Evolutionary conservation across 371 early-diverging fungal species (phyloP).

Genomic region (Mucor sp.): DNA sequence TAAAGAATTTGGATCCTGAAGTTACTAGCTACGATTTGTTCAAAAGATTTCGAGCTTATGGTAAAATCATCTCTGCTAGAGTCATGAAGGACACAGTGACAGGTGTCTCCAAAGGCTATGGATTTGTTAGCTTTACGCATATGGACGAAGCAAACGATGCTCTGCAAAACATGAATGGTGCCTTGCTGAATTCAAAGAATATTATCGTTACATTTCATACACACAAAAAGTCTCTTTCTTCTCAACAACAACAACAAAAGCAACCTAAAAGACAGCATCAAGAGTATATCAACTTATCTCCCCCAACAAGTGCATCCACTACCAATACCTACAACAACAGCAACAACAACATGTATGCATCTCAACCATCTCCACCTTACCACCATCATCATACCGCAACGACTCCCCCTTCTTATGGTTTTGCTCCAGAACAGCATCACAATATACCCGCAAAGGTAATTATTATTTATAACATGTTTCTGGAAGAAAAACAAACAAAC

Average conservation of each 20-base stretch:
- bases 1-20: constrained; percentile 48
- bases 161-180: constrained; percentile 40
- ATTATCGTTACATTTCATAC: constrained; percentile 48
- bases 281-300: constrained; percentile 5
- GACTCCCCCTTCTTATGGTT: background rate
- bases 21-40: constrained; percentile 48
- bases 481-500: constrained; percentile 7
- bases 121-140: constrained; percentile 61
- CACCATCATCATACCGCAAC: background rate
- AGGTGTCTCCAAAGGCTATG: constrained; percentile 87
- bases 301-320: background rate
- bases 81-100: constrained; percentile 86
- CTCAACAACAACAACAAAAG: constrained; percentile 7
- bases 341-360: background rate
- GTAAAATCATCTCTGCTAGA: constrained; percentile 47
- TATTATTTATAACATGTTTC: background rate
- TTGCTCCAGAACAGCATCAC: background rate
- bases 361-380: constrained; percentile 9
- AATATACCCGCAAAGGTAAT: constrained; percentile 12
- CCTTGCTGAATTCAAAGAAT: constrained; percentile 27
- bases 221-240: constrained; percentile 34
- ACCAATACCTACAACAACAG: background rate
- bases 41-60: constrained; percentile 40
- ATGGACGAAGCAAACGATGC: constrained; percentile 45
- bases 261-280: background rate